Evolutionary conservation across 768 basidiomycete species (phyloP).

Genomic region (Kwoniella bestiolae): DNA sequence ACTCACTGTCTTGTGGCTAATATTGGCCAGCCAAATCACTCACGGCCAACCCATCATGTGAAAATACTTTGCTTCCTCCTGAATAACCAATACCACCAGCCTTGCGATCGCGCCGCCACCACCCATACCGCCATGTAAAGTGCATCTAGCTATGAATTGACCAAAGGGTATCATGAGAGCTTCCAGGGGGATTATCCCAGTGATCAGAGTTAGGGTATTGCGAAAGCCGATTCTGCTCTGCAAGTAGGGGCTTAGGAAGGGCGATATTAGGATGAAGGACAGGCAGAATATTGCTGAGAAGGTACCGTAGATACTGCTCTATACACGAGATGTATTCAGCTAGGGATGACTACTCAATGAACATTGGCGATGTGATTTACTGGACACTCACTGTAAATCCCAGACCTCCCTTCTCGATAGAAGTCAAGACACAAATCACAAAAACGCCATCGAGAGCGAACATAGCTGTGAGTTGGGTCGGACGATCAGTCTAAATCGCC

Average conservation of each 20-base stretch:
- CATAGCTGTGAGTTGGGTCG: background rate
- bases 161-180: slow-evolving; percentile 36
- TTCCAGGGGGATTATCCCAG: slow-evolving; percentile 25
- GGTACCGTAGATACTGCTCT: too few species aligned
- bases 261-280: too few species aligned
- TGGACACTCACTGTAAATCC: slow-evolving; percentile 37
- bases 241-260: slow-evolving; percentile 34
- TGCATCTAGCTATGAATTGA: slow-evolving; percentile 28
- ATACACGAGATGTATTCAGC: too few species aligned
- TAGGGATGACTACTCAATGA: background rate
- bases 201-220: slow-evolving; percentile 13
- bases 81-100: too few species aligned
- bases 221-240: slow-evolving; percentile 24
- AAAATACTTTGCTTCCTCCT: background rate
- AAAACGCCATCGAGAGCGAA: slow-evolving; percentile 29
- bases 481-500: too few species aligned
- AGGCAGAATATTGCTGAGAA: slow-evolving; percentile 23
- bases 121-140: slow-evolving; percentile 21
- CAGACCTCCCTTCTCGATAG: slow-evolving; percentile 33
- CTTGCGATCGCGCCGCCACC: too few species aligned
- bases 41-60: slow-evolving; percentile 12
- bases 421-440: slow-evolving; percentile 40
- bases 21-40: background rate
- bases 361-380: background rate
- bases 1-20: too few species aligned